phyloP scores from a whole-genome alignment of 2,329 filamentous ascomycete genomes.

The Cytospora mali region DNA sequence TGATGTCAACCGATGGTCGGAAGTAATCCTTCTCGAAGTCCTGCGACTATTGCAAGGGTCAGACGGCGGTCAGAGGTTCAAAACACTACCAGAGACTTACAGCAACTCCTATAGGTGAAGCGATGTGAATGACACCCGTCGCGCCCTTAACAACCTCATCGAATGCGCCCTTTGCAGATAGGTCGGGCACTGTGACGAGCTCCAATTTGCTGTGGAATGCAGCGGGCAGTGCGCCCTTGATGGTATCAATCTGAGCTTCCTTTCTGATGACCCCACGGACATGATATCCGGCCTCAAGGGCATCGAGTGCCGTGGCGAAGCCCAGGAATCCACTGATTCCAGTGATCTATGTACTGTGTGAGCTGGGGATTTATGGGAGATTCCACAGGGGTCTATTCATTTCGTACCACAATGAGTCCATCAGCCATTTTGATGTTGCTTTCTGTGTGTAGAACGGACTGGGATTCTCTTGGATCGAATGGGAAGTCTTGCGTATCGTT shows the following conservation, averaged over 20 bases:
- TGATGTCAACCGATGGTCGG: constrained; percentile 60
- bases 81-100: constrained; percentile 49
- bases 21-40: constrained; percentile 57
- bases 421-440: not conserved
- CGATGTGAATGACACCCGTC: constrained; percentile 61
- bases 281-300: not conserved
- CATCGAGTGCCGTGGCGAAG: not conserved
- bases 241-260: not conserved
- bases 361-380: not conserved
- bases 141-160: constrained; percentile 60
- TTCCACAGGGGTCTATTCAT: not conserved
- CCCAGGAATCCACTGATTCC: constrained; percentile 2
- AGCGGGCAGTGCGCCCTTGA: not conserved
- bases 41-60: not conserved
- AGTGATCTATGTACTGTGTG: not conserved
- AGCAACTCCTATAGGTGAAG: constrained; percentile 52
- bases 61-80: not conserved
- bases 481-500: not conserved
- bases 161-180: constrained; percentile 74
- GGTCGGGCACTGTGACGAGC: constrained; percentile 71
- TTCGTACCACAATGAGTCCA: not conserved
- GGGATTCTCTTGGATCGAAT: not conserved
- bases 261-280: constrained; percentile 1
- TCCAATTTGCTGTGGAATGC: constrained; percentile 40
- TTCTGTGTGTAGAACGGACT: not conserved